Conservation (phyloP, 768 basidiomycete genomes). For the Pulveroboletus sp. region DNA sequence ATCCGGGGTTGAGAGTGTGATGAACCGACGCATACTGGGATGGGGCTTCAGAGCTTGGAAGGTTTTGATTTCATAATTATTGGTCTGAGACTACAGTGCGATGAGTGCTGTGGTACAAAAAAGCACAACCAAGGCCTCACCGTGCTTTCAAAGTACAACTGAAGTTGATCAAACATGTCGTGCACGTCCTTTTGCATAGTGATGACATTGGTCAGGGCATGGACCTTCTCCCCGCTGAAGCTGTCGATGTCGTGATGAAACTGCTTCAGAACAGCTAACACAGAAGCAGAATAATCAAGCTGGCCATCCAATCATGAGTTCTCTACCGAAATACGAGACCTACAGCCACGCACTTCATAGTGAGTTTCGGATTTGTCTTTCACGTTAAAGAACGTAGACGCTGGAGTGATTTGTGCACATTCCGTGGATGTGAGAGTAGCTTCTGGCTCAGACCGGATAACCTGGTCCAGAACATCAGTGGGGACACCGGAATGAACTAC, state of each 20-base stretch:
- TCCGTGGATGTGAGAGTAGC: no score
- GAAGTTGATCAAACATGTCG: conserved; percentile 1
- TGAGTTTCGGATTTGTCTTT: not conserved
- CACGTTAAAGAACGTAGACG: conserved; percentile 2
- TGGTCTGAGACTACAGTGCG: not conserved
- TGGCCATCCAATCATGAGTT: conserved; percentile 2
- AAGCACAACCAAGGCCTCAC: not conserved
- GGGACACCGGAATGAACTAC: conserved; percentile 14
- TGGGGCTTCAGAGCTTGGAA: not conserved
- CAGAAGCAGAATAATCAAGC: conserved; percentile 1
- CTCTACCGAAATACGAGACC: not conserved
- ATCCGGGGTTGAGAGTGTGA: conserved; percentile 3
- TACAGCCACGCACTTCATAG: not conserved
- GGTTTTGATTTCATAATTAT: conserved; percentile 8
- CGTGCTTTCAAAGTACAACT: conserved; percentile 7
- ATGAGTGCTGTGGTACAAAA: not conserved
- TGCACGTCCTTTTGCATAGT: not conserved
- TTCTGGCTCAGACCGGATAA: no score
- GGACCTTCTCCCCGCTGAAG: conserved; percentile 1
- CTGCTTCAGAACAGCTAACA: conserved; percentile 2
- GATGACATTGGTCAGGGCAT: conserved; percentile 8
- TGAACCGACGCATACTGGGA: not conserved
- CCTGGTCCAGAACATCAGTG: not conserved
- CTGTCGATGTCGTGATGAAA: conserved; percentile 2
- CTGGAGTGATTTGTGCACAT: conserved; percentile 7